A percentile compares a stretch with the other conserved stretches of the same genome.
Conservation (phyloP, 495 filamentous ascomycete species). For the Penicillium chermesinum region DNA sequence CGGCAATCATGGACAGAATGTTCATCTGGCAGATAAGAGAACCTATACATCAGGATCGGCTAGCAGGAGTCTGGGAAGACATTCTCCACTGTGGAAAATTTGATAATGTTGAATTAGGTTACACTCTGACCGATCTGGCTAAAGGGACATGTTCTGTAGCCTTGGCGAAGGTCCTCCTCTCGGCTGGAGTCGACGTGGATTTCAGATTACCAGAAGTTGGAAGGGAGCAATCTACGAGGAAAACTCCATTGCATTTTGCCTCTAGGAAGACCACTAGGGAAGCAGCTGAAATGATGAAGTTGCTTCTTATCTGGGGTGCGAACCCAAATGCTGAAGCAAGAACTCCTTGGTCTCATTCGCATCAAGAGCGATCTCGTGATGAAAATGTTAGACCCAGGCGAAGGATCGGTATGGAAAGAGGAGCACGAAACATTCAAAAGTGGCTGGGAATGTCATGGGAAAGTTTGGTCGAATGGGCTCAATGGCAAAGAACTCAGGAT, state of each 20-base stretch:
- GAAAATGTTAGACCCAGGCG: neutral
- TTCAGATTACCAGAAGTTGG: neutral
- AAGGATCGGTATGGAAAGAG: neutral
- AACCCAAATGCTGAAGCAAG: neutral
- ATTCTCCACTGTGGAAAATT: neutral
- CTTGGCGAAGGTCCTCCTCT: slow-evolving; percentile 70
- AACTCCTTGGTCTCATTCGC: neutral
- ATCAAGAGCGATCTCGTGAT: neutral
- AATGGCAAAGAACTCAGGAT: neutral
- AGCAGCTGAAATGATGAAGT: neutral
- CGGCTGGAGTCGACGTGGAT: slow-evolving; percentile 65
- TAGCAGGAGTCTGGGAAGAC: neutral
- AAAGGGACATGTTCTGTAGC: neutral
- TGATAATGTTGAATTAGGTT: neutral
- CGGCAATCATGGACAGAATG: neutral
- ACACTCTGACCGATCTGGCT: neutral
- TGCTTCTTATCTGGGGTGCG: neutral
- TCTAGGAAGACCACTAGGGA: neutral
- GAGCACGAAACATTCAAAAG: neutral
- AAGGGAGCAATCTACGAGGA: neutral
- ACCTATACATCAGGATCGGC: slow-evolving; percentile 23
- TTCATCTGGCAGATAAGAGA: slow-evolving; percentile 9
- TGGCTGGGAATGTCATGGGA: neutral
- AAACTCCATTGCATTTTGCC: neutral
- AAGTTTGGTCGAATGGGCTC: neutral